Base-by-base conservation (phyloP, 164 flowering plant species). In the Magnolia kwangsiensis region DNA sequence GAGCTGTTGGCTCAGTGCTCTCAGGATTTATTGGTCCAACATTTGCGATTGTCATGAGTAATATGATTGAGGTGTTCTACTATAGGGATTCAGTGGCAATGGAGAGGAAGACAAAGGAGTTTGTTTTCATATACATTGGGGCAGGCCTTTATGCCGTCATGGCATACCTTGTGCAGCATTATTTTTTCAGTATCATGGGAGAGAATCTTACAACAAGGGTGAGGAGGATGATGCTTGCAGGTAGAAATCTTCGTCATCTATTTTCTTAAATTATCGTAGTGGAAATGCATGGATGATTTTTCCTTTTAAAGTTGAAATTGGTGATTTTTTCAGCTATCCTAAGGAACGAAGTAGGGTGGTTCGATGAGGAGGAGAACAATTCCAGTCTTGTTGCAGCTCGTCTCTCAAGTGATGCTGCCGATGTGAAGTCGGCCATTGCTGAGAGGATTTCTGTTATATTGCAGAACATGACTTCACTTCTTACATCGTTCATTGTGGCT, bases 281-380 rank as follows among this genome's bases (percentile, higher is more conserved):
- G 13, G 61, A 51, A 66, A 10, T 27, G 50, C 18, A 18, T 7
- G 18, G 13, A 27, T 19, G 67, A 64, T 21, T 67, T 14, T 29
- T 31, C 27, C 14, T 4, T 75, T 8, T 65, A 9, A 65, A 24
- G 20, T 65, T 13, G 24, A 65, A 65, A 11, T 20, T 24, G 21
- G 19, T 10, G 24, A 23, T 23, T 1, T 71, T 23, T 73, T 51
- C 93, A 96, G 98, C 96, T 27, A 91, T 96, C 45, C 72, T 96
- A 67, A 90, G 95, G 89, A 94, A 94, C 84, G 99, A 94, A 87
- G 98, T 94, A 8, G 99, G 96, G 75, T 94, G 99, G 98, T 94
- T 90, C 73, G 99, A 96, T 63, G 96, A 94, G 77, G 99, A 96
- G 50, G 98, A 93, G 83, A 89, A 96, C 84, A 94, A 96, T 82